These are phyloP conservation scores for Russula abietina DNA, from an alignment of 768 basidiomycete species.

Conservation along the genomic window DNA sequence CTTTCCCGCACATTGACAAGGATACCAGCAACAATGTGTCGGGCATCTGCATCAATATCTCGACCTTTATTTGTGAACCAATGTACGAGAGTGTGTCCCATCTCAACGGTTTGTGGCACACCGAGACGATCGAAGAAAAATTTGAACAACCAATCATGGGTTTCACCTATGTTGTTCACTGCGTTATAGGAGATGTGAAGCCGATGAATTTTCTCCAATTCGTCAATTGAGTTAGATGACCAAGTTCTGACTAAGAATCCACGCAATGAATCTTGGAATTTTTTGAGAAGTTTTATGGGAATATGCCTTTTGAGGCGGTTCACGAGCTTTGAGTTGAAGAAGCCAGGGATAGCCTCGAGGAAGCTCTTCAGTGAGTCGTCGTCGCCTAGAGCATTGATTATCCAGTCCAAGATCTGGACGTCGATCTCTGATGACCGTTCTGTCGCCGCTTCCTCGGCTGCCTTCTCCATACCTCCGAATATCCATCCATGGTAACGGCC, in stretches of 20 bases:
- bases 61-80: not conserved
- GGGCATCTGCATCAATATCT: not conserved
- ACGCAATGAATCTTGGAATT: not conserved
- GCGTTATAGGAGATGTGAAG: not conserved
- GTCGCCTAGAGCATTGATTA: no score
- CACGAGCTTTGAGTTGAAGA: not conserved
- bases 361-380: no score
- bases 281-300: not conserved
- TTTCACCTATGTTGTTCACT: fast-evolving
- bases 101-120: not conserved
- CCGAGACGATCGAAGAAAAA: no score
- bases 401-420: no score
- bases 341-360: no score
- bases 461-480: no score
- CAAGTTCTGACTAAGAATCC: not conserved
- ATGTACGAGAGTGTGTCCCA: not conserved
- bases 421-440: no score
- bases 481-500: no score
- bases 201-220: not conserved
- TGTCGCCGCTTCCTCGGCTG: no score
- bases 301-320: no score
- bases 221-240: not conserved
- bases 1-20: not conserved
- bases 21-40: not conserved
- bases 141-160: not conserved